phyloP scores from a whole-genome alignment of 495 filamentous ascomycete genomes.

The Pyronema omphalodes region DNA sequence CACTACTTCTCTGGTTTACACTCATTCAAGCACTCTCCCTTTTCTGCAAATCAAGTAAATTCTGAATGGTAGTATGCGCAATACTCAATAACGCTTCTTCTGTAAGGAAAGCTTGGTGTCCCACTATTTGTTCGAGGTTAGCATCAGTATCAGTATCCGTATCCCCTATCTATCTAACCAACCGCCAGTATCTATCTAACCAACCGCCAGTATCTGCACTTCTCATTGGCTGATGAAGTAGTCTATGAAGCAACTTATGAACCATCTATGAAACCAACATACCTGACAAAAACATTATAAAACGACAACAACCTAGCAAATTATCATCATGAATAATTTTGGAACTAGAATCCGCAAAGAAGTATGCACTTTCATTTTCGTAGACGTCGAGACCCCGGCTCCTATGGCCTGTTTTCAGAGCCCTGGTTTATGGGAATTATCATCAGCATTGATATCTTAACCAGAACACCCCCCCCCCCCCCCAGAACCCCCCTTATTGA shows the following conservation, averaged over 20 bases:
- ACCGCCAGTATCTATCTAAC: no score
- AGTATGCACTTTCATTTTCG: slow-evolving; percentile 35
- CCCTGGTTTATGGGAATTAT: slow-evolving; percentile 19
- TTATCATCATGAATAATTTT: slow-evolving; percentile 54
- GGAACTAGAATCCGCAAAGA: slow-evolving; percentile 47
- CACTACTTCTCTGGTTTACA: not conserved
- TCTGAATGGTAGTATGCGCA: slow-evolving; percentile 39
- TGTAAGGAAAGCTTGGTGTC: slow-evolving; percentile 56
- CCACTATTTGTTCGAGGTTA: slow-evolving; percentile 47
- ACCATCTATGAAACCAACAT: no score
- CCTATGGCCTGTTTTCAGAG: slow-evolving; percentile 41
- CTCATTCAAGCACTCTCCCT: slow-evolving; percentile 25
- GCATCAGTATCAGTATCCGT: no score
- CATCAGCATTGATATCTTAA: not conserved
- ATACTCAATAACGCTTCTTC: slow-evolving; percentile 47
- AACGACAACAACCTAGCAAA: slow-evolving; percentile 52
- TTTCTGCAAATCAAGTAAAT: slow-evolving; percentile 28
- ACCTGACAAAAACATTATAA: slow-evolving; percentile 44
- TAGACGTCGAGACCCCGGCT: slow-evolving; percentile 40
- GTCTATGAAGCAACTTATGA: no score
- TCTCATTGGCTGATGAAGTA: not conserved
- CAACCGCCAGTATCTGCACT: no score
- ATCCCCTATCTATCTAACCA: no score
- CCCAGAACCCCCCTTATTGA: no score
- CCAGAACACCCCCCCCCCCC: no score